These are phyloP conservation scores for Entonaema liquescens DNA, from an alignment of 495 filamentous ascomycete genomes.

Conservation along the genomic window DNA sequence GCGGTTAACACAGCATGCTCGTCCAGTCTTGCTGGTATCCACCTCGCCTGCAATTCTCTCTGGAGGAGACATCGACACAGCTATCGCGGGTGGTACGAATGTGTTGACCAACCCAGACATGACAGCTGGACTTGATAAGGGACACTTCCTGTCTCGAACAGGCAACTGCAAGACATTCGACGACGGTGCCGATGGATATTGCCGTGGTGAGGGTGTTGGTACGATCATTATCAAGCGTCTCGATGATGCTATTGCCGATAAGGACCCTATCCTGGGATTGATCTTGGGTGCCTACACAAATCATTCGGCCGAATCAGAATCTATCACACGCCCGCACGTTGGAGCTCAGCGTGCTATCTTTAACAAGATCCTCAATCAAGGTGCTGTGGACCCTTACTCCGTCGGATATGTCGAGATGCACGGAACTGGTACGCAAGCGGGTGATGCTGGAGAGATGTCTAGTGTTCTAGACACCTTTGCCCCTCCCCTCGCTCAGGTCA, in stretches of 20 bases:
- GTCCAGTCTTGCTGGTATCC: constrained; percentile 50
- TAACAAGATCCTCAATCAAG: background rate
- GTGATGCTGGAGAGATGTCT: constrained; percentile 68
- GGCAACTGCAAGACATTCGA: constrained; percentile 44
- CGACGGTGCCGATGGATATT: constrained; percentile 64
- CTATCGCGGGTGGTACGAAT: constrained; percentile 69
- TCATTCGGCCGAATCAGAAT: constrained; percentile 53
- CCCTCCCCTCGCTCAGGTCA: background rate
- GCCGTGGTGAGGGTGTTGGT: constrained; percentile 66
- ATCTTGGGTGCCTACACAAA: constrained; percentile 59
- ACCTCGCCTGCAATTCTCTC: constrained; percentile 62
- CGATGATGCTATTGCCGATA: constrained; percentile 51
- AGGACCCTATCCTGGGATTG: constrained; percentile 59
- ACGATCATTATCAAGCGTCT: constrained; percentile 61
- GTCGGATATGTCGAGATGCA: constrained; percentile 54
- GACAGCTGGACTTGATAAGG: constrained; percentile 62
- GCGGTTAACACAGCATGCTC: constrained; percentile 60
- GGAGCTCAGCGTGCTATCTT: constrained; percentile 51
- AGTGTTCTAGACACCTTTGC: constrained; percentile 71
- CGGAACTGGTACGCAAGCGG: constrained; percentile 61
- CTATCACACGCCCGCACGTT: constrained; percentile 57
- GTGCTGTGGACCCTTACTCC: constrained; percentile 48
- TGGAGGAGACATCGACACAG: constrained; percentile 76
- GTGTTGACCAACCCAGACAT: constrained; percentile 72
- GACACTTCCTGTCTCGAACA: constrained; percentile 51